Evolutionary conservation across 2,329 filamentous ascomycete species (phyloP).

Genomic region (Neonectria faginata): DNA sequence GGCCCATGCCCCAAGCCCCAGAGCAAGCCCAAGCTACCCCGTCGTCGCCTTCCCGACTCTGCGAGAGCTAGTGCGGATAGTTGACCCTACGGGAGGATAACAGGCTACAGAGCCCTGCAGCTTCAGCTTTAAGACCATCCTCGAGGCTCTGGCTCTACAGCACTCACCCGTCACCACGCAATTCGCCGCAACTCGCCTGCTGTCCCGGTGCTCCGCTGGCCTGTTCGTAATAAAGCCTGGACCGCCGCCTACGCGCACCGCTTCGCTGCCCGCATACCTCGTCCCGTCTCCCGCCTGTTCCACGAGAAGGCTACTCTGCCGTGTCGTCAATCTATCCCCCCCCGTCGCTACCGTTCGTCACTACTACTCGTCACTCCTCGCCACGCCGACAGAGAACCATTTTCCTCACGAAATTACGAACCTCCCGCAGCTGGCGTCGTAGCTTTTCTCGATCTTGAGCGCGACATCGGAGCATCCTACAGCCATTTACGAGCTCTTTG

Average conservation of each 20-base stretch:
- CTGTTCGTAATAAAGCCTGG: slow-evolving; percentile 33
- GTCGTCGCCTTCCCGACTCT: slow-evolving; percentile 11
- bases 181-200: slow-evolving; percentile 6
- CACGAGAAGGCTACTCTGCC: slow-evolving; percentile 22
- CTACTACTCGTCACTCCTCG: slow-evolving; percentile 22
- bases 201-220: slow-evolving; percentile 20
- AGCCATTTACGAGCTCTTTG: slow-evolving; percentile 18
- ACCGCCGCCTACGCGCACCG: slow-evolving; percentile 29
- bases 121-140: slow-evolving; percentile 43
- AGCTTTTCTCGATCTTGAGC: slow-evolving; percentile 20
- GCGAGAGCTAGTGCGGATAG: not conserved
- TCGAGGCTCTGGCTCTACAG: slow-evolving; percentile 18
- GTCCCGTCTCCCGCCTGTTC: slow-evolving; percentile 27
- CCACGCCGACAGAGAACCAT: slow-evolving; percentile 25
- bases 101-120: slow-evolving; percentile 38
- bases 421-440: slow-evolving; percentile 12
- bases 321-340: slow-evolving; percentile 20
- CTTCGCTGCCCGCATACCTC: slow-evolving; percentile 23
- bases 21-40: slow-evolving; percentile 8
- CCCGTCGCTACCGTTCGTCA: slow-evolving; percentile 4
- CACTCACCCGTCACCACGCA: slow-evolving; percentile 20
- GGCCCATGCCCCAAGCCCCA: slow-evolving; percentile 16
- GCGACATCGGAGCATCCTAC: slow-evolving; percentile 11
- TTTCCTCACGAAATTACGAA: slow-evolving; percentile 11
- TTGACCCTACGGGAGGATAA: slow-evolving; percentile 8